Evolutionary conservation across 139 green algal genomes (phyloP).

Genomic region (Chlorella ohadii): DNA sequence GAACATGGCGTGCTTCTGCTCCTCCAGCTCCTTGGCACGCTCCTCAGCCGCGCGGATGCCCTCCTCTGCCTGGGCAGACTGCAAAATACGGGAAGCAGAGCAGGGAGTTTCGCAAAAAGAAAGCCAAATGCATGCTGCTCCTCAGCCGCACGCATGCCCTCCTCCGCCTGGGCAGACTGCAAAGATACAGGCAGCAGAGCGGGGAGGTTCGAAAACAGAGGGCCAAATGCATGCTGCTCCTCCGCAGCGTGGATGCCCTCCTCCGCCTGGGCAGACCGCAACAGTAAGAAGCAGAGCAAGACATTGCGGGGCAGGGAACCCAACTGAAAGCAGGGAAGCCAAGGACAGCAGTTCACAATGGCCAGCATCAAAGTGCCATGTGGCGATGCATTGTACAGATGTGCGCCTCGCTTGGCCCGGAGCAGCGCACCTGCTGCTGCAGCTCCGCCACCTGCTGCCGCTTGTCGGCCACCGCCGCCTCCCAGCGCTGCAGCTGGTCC

Average conservation of each 20-base stretch:
- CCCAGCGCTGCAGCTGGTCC: conserved; percentile 30
- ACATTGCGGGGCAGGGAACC: too few species aligned
- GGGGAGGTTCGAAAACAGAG: too few species aligned
- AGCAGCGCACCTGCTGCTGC: conserved; percentile 12
- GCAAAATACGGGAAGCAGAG: background rate
- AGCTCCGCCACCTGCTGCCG: conserved; percentile 24
- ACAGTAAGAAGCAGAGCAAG: background rate
- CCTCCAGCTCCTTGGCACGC: conserved; percentile 2
- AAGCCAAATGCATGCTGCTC: too few species aligned
- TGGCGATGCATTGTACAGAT: too few species aligned
- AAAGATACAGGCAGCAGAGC: background rate
- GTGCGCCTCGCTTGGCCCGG: too few species aligned
- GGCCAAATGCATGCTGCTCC: too few species aligned
- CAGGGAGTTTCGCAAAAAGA: too few species aligned
- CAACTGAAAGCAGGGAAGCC: too few species aligned
- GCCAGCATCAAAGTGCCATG: too few species aligned
- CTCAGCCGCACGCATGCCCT: background rate
- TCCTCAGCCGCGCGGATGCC: background rate
- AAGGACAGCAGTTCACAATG: too few species aligned
- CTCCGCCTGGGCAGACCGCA: background rate
- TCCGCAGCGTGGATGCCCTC: background rate
- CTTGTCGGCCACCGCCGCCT: conserved; percentile 37
- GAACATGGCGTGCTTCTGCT: conserved; percentile 15
- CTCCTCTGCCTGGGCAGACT: conserved; percentile 5
- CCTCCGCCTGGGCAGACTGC: background rate